Evolutionary conservation across 2,329 filamentous ascomycete species (phyloP).

Genomic region (Colletotrichum navitas): DNA sequence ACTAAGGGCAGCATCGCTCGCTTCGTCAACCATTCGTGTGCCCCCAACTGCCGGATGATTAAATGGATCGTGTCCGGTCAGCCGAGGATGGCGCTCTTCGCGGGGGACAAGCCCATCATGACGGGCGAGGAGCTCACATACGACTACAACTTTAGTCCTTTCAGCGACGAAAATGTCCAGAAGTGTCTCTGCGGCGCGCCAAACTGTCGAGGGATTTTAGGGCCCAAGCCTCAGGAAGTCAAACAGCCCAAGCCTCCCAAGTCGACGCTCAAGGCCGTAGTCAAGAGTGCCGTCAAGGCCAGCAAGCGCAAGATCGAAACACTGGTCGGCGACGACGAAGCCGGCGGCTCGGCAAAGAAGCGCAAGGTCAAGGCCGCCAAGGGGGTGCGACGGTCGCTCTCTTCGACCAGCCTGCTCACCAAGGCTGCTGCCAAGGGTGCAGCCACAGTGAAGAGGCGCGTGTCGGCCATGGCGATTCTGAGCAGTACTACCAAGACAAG

Average conservation of each 20-base stretch:
- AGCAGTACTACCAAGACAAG: conserved; percentile 33
- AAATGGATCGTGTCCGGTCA: conserved; percentile 97
- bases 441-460: conserved; percentile 52
- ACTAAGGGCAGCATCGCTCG: conserved; percentile 95
- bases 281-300: conserved; percentile 58
- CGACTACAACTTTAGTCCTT: conserved; percentile 83
- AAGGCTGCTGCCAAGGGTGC: conserved; percentile 52
- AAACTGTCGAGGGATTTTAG: conserved; percentile 75
- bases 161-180: conserved; percentile 77
- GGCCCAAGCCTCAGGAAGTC: conserved; percentile 70
- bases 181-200: conserved; percentile 72
- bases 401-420: conserved; percentile 46
- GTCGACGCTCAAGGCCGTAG: conserved; percentile 54
- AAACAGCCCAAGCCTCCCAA: conserved; percentile 62
- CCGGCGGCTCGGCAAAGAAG: conserved; percentile 39
- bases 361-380: conserved; percentile 53
- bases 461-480: conserved; percentile 49
- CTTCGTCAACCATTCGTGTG: conserved; percentile 98
- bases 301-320: conserved; percentile 71
- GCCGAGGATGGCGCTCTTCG: conserved; percentile 96
- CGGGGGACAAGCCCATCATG: conserved; percentile 88
- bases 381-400: conserved; percentile 52
- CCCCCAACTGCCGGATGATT: conserved; percentile 97
- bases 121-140: conserved; percentile 97
- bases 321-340: conserved; percentile 57